Conservation (phyloP, 1,139 yeast species). For the Pichia sp. region DNA sequence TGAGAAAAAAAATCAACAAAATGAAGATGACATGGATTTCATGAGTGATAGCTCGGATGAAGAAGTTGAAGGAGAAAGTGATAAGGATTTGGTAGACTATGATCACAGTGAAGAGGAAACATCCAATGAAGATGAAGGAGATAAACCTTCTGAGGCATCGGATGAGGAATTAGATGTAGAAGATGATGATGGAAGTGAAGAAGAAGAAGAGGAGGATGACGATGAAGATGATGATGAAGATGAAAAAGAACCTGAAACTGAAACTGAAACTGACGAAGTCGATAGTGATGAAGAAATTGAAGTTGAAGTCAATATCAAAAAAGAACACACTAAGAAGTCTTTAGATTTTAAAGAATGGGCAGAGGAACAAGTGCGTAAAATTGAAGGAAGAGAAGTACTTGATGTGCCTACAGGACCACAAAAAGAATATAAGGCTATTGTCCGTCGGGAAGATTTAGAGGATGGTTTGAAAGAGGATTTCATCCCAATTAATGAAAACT, state of each 20-base stretch:
- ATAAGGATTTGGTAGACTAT: conserved; percentile 13
- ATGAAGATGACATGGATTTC: conserved; percentile 43
- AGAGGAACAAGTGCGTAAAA: conserved; percentile 44
- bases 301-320: conserved; percentile 30
- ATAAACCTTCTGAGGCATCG: conserved; percentile 2
- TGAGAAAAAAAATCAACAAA: conserved; percentile 33
- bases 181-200: conserved; percentile 16
- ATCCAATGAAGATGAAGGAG: conserved; percentile 30
- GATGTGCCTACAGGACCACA: conserved; percentile 43
- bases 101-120: conserved; percentile 35
- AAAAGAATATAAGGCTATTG: conserved; percentile 41
- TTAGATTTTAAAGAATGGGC: conserved; percentile 57
- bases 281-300: conserved; percentile 26
- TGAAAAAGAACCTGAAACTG: conserved; percentile 19
- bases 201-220: conserved; percentile 24
- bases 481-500: conserved; percentile 47
- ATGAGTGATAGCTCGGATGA: conserved; percentile 30
- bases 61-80: conserved; percentile 17
- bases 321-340: conserved; percentile 34
- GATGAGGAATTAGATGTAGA: conserved; percentile 19
- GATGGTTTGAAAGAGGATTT: conserved; percentile 55
- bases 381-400: conserved; percentile 52
- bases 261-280: conserved; percentile 24
- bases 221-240: conserved; percentile 19
- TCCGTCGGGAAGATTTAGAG: conserved; percentile 58